Evolutionary conservation across 257 asterid genomes (phyloP).

Genomic region (Perilla frutescens): DNA sequence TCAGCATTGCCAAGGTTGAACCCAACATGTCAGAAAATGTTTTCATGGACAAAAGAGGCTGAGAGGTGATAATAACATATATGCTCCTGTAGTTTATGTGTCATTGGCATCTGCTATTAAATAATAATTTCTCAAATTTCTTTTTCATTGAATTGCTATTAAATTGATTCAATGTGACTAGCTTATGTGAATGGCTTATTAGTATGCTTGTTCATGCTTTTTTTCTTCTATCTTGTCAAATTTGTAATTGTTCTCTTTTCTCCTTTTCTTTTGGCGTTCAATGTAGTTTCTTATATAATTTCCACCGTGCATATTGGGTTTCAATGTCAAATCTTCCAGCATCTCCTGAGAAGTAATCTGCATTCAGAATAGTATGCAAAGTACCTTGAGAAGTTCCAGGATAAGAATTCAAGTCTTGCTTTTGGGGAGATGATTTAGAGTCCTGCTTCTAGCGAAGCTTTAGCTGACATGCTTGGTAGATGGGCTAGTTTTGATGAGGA

Average conservation of each 20-base stretch:
- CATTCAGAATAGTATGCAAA: conserved; percentile 71
- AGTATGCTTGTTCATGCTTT: conserved; percentile 30
- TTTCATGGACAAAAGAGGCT: conserved; percentile 84
- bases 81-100: conserved; percentile 30
- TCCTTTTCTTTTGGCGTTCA: neutral
- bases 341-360: conserved; percentile 68
- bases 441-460: conserved; percentile 40
- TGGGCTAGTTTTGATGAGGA: conserved; percentile 86
- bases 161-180: conserved; percentile 22
- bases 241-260: neutral
- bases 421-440: conserved; percentile 43
- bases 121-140: conserved; percentile 24
- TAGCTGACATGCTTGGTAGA: conserved; percentile 38
- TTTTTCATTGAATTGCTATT: conserved; percentile 21
- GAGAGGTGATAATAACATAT: conserved; percentile 66
- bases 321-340: conserved; percentile 85
- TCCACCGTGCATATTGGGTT: conserved; percentile 76
- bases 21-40: conserved; percentile 58
- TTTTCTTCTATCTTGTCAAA: conserved; percentile 19
- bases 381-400: conserved; percentile 63
- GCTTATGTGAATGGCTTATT: conserved; percentile 21
- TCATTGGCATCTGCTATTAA: conserved; percentile 22
- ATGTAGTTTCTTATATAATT: conserved; percentile 41
- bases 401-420: conserved; percentile 45
- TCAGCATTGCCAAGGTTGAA: conserved; percentile 61